Percentiles rank a stretch among this genome's conserved stretches.
phyloP scores from a whole-genome alignment of 2,329 filamentous ascomycete species.

The Alternaria gaisen region DNA sequence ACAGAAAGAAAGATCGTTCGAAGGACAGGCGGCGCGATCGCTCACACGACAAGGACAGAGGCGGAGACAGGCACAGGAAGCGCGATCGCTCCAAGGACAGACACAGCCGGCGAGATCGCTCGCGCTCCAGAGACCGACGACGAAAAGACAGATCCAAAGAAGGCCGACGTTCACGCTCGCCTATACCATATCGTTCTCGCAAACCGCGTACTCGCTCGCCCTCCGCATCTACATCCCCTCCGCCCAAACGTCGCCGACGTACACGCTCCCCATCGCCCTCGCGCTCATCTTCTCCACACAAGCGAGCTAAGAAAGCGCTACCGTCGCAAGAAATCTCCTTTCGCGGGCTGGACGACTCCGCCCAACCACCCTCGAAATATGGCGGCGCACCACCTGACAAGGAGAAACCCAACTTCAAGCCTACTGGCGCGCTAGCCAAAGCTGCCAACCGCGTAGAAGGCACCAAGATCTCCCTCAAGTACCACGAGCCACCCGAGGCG shows the following conservation, averaged over 20 bases:
- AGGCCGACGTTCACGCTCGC: slow-evolving; percentile 35
- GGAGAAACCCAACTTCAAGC: slow-evolving; percentile 86
- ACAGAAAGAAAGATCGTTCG: slow-evolving; percentile 24
- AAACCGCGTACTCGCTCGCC: slow-evolving; percentile 38
- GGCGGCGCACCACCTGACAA: slow-evolving; percentile 63
- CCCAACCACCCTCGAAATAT: slow-evolving; percentile 41
- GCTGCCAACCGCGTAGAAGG: slow-evolving; percentile 86
- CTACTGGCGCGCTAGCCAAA: slow-evolving; percentile 83
- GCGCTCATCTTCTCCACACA: slow-evolving; percentile 56
- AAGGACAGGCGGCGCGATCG: slow-evolving; percentile 30
- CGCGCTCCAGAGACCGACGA: slow-evolving; percentile 28
- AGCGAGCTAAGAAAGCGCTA: slow-evolving; percentile 54
- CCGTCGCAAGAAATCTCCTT: slow-evolving; percentile 59
- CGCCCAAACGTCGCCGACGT: slow-evolving; percentile 48
- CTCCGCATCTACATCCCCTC: slow-evolving; percentile 37
- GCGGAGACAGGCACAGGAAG: slow-evolving; percentile 17
- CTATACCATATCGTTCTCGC: slow-evolving; percentile 33
- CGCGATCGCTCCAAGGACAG: slow-evolving; percentile 30
- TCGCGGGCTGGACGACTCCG: slow-evolving; percentile 45
- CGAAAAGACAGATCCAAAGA: slow-evolving; percentile 25
- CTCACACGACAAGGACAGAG: slow-evolving; percentile 12
- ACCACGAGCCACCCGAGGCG: slow-evolving; percentile 93
- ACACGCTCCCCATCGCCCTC: slow-evolving; percentile 38
- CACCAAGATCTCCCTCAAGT: slow-evolving; percentile 84
- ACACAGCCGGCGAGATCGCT: slow-evolving; percentile 21